Conservation (phyloP, 495 filamentous ascomycete genomes). For the Xylaria sp. region DNA sequence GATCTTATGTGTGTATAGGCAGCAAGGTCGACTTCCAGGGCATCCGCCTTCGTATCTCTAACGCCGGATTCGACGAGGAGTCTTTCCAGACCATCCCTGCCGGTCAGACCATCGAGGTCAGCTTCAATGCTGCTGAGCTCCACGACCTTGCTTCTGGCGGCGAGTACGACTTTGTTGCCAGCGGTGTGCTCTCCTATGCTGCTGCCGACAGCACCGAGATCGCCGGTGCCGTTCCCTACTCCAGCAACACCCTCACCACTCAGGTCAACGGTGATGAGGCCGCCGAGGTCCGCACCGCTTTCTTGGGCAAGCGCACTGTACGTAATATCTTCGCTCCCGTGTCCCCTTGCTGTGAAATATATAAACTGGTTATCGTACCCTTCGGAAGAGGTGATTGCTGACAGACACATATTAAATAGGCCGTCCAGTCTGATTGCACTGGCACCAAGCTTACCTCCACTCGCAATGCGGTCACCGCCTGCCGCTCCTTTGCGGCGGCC, state of each 20-base stretch:
- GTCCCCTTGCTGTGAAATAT: background rate
- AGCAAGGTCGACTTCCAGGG: conserved; percentile 63
- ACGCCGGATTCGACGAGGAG: conserved; percentile 53
- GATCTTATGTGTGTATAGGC: conserved; percentile 40
- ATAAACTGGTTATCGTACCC: background rate
- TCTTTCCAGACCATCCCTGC: conserved; percentile 63
- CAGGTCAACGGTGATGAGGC: conserved; percentile 59
- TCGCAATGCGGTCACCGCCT: conserved; percentile 56
- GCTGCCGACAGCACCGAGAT: conserved; percentile 54
- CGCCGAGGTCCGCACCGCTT: conserved; percentile 53
- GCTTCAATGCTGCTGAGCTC: conserved; percentile 63
- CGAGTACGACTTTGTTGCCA: conserved; percentile 54
- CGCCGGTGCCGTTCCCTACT: conserved; percentile 52
- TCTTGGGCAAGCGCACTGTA: conserved; percentile 57
- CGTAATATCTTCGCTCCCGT: background rate
- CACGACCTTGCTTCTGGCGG: conserved; percentile 62
- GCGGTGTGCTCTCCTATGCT: conserved; percentile 59
- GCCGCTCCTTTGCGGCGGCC: conserved; percentile 59
- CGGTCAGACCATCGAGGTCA: conserved; percentile 61
- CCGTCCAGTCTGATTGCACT: conserved; percentile 57
- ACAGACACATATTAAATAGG: conserved; percentile 21
- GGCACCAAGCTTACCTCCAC: conserved; percentile 49
- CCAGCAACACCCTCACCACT: conserved; percentile 56
- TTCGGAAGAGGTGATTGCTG: background rate
- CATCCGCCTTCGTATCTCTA: conserved; percentile 58